Percentiles rank a stretch among this genome's conserved stretches.
These are phyloP conservation scores for Hagleromyces aurorensis DNA, from an alignment of 805 yeast genomes.

Conservation along the genomic window DNA sequence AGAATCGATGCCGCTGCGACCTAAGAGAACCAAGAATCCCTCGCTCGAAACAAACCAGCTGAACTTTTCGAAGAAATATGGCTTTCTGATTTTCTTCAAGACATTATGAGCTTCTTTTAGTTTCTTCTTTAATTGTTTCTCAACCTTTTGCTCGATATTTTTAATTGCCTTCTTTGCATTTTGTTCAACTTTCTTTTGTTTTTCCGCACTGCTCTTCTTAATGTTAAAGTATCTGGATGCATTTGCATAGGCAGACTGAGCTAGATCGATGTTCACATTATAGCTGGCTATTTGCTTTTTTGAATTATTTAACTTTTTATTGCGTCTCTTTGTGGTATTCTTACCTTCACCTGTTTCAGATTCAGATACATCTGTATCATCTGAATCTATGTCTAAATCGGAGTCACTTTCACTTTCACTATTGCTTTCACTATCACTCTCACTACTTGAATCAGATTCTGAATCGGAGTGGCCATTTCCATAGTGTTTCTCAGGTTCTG, in stretches of 20 bases:
- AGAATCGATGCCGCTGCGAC: conserved; percentile 70
- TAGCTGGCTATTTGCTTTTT: conserved; percentile 25
- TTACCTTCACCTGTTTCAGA: conserved; percentile 17
- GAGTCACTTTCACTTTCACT: conserved; percentile 16
- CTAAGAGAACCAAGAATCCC: conserved; percentile 79
- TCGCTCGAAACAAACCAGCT: conserved; percentile 92
- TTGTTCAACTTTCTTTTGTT: conserved; percentile 72
- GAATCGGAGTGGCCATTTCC: conserved; percentile 22
- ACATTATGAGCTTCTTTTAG: conserved; percentile 50
- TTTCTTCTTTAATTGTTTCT: conserved; percentile 57
- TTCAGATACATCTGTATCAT: conserved; percentile 14
- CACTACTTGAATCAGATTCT: conserved; percentile 29
- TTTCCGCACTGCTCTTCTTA: conserved; percentile 65
- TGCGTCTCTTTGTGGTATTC: conserved; percentile 4
- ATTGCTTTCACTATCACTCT: conserved; percentile 12
- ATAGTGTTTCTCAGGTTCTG: conserved; percentile 33
- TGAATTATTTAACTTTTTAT: conserved; percentile 6
- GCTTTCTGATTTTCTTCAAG: conserved; percentile 53
- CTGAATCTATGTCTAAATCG: conserved; percentile 8
- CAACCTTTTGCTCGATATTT: conserved; percentile 73
- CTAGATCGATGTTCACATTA: conserved; percentile 57
- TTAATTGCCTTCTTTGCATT: conserved; percentile 71
- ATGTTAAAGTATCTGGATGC: conserved; percentile 74
- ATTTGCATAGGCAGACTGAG: conserved; percentile 78
- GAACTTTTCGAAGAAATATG: conserved; percentile 90